phyloP scores from a whole-genome alignment of 2,329 filamentous ascomycete species.

The Talaromyces sp. region DNA sequence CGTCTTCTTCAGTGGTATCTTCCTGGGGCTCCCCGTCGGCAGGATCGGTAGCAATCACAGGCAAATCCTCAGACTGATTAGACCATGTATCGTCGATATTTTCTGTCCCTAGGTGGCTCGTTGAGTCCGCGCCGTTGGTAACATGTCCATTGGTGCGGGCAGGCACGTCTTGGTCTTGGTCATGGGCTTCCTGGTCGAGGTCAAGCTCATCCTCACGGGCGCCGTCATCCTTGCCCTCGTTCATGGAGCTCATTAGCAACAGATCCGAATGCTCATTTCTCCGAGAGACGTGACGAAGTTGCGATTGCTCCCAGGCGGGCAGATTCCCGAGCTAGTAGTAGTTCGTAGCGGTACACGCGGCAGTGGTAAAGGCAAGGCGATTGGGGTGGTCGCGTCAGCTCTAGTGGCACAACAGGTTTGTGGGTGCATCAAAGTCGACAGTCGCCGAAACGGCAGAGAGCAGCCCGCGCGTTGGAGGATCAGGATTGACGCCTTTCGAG shows the following conservation, averaged over 20 bases:
- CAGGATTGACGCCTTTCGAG: background rate
- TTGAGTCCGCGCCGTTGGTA: constrained; percentile 16
- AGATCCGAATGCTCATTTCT: constrained; percentile 46
- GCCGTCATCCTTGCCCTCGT: constrained; percentile 56
- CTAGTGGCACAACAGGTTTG: background rate
- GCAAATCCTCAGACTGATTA: constrained; percentile 20
- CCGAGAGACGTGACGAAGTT: constrained; percentile 32
- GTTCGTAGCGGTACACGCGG: background rate
- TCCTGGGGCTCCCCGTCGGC: constrained; percentile 13
- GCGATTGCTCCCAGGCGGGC: constrained; percentile 41
- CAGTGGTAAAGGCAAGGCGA: background rate
- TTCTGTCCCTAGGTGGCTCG: constrained; percentile 10
- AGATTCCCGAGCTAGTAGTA: background rate
- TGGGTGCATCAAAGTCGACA: background rate
- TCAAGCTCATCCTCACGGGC: constrained; percentile 51
- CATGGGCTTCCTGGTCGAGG: constrained; percentile 36
- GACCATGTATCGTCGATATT: constrained; percentile 15
- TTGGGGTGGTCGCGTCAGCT: background rate
- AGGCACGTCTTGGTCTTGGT: constrained; percentile 17
- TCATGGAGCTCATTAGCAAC: constrained; percentile 63
- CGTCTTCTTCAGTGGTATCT: constrained; percentile 13
- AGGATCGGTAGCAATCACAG: constrained; percentile 20
- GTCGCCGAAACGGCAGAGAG: background rate
- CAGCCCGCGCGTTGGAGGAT: background rate
- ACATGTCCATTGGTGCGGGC: constrained; percentile 21